Evolutionary conservation across 352 stramenopile species (phyloP).

Genomic region (Globisporangium alternatum): DNA sequence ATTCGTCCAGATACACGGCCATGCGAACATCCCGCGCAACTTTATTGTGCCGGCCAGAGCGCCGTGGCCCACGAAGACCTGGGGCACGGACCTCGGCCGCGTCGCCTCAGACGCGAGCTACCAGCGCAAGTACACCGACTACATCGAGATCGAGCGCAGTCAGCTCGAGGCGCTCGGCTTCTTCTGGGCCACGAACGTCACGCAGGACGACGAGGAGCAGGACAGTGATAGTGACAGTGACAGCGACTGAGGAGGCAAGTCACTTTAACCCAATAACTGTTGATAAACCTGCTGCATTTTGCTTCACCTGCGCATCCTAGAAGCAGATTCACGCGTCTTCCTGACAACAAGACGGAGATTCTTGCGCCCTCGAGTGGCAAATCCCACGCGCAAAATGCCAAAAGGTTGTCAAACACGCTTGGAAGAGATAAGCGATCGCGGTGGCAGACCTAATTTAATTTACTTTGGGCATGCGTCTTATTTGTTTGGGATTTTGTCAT

Average conservation of each 20-base stretch:
- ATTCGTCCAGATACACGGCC: slow-evolving; percentile 36
- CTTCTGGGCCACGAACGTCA: slow-evolving; percentile 29
- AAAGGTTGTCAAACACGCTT: too few species aligned
- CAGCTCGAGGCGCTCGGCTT: slow-evolving; percentile 49
- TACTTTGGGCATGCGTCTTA: too few species aligned
- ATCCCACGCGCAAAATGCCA: too few species aligned
- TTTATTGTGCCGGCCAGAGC: slow-evolving; percentile 48
- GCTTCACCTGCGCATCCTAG: too few species aligned
- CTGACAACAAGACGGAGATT: too few species aligned
- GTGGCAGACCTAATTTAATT: too few species aligned
- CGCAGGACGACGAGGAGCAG: slow-evolving; percentile 4
- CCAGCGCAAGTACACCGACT: slow-evolving; percentile 35
- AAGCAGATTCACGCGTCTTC: too few species aligned
- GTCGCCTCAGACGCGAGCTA: slow-evolving; percentile 23
- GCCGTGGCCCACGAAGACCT: slow-evolving; percentile 37
- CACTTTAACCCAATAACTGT: background rate
- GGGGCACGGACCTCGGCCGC: slow-evolving; percentile 35
- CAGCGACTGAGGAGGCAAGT: background rate
- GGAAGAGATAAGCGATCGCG: too few species aligned
- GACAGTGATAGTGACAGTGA: slow-evolving; percentile 1
- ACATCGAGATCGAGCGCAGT: slow-evolving; percentile 48
- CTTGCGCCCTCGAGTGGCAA: too few species aligned
- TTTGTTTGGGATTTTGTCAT: too few species aligned
- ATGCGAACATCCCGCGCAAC: slow-evolving; percentile 28
- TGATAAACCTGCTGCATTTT: too few species aligned